phyloP scores from a whole-genome alignment of 2,329 filamentous ascomycete species.

The Trichoderma citrinoviride region DNA sequence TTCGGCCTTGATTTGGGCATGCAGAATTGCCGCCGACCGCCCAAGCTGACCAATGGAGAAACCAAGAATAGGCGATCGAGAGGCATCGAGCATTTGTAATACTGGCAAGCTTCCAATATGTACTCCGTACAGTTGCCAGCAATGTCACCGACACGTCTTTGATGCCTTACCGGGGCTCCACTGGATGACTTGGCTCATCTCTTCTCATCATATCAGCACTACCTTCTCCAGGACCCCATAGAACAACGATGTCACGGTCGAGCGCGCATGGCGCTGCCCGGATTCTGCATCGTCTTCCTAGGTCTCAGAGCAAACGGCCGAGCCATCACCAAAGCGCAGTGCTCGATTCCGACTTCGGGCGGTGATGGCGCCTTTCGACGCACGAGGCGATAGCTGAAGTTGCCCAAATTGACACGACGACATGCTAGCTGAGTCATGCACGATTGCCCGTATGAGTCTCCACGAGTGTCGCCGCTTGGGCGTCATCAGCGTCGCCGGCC shows the following conservation, averaged over 20 bases:
- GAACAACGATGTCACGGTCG: neutral
- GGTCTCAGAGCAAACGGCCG: neutral
- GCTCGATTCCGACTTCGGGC: neutral
- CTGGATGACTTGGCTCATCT: neutral
- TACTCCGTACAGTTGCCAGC: neutral
- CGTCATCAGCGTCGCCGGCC: neutral
- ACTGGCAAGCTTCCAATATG: neutral
- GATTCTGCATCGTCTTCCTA: neutral
- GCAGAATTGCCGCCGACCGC: neutral
- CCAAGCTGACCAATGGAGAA: neutral
- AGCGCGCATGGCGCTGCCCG: neutral
- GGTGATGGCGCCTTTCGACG: neutral
- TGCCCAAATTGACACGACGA: neutral
- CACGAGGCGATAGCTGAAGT: conserved; percentile 8
- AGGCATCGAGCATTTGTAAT: neutral
- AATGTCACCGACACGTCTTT: conserved; percentile 12
- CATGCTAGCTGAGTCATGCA: conserved; percentile 10
- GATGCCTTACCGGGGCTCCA: neutral
- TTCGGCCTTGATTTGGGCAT: neutral
- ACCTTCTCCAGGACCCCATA: neutral
- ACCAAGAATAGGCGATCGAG: neutral
- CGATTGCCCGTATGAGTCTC: too few species aligned
- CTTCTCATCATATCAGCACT: too few species aligned
- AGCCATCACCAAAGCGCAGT: neutral
- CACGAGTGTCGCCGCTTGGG: neutral